Percentiles rank a stretch among this genome's conserved stretches.
These are phyloP conservation scores for Verbena officinalis DNA, from an alignment of 257 asterid genomes.

Conservation along the genomic window DNA sequence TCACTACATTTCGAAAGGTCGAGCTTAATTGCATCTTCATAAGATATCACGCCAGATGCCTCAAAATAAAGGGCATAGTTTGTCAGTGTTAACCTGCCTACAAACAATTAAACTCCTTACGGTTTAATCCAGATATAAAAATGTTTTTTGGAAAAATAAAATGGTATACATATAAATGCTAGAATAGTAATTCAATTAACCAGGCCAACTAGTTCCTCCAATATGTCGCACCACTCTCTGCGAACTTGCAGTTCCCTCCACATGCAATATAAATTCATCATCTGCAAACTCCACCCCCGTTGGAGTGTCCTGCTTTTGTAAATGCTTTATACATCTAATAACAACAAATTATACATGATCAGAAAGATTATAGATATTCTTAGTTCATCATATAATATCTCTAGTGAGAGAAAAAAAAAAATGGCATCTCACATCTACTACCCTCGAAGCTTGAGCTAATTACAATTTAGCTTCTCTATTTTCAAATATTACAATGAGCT, in stretches of 20 bases:
- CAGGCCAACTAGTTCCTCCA: conserved; percentile 98
- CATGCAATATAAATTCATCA: conserved; percentile 82
- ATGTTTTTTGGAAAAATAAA: no score
- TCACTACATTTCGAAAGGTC: conserved; percentile 65
- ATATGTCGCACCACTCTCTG: conserved; percentile 92
- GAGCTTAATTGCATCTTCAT: conserved; percentile 72
- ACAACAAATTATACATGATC: no score
- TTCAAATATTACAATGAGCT: no score
- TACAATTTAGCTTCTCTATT: no score
- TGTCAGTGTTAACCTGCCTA: conserved; percentile 89
- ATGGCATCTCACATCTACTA: no score
- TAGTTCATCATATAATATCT: no score
- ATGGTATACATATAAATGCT: no score
- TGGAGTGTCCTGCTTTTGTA: conserved; percentile 74
- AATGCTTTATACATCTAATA: conserved; percentile 74
- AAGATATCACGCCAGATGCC: conserved; percentile 70
- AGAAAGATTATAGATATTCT: no score
- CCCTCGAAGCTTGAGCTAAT: no score
- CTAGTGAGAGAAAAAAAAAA: no score
- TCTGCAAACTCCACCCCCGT: conserved; percentile 58
- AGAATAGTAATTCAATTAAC: no score
- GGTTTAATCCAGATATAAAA: conserved; percentile 15
- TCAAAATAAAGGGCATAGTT: conserved; percentile 91
- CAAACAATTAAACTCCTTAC: conserved; percentile 15
- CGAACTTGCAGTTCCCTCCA: conserved; percentile 83